These are phyloP conservation scores for Penicillium polonicum DNA, from an alignment of 2,329 filamentous ascomycete genomes.

Conservation along the genomic window DNA sequence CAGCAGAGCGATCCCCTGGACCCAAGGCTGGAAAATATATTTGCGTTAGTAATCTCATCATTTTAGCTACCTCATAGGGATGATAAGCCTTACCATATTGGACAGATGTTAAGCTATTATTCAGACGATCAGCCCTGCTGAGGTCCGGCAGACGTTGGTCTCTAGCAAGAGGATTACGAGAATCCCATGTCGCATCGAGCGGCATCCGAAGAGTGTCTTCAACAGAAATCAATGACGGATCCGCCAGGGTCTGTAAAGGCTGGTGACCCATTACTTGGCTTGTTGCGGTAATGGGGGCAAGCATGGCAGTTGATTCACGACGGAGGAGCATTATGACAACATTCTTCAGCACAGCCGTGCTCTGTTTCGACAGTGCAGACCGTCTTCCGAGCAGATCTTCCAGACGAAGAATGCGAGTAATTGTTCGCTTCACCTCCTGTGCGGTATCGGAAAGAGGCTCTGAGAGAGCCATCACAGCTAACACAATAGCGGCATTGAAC, in stretches of 20 bases:
- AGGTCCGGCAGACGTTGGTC: constrained; percentile 12
- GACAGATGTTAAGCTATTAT: constrained; percentile 26
- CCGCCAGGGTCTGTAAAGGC: neutral
- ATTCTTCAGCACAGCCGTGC: constrained; percentile 25
- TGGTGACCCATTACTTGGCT: neutral
- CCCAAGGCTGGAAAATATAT: constrained; percentile 5
- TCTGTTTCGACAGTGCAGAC: constrained; percentile 39
- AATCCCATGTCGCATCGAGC: constrained; percentile 15
- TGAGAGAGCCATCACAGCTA: constrained; percentile 45
- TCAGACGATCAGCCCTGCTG: constrained; percentile 18
- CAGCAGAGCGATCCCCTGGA: constrained; percentile 9
- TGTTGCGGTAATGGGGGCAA: constrained; percentile 19
- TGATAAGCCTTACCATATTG: constrained; percentile 19
- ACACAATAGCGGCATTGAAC: constrained; percentile 47
- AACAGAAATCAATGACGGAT: constrained; percentile 17
- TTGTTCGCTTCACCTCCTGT: constrained; percentile 45
- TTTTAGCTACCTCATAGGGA: neutral
- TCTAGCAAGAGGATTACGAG: constrained; percentile 1
- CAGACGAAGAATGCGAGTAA: constrained; percentile 45
- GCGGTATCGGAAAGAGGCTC: constrained; percentile 45
- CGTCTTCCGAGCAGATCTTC: constrained; percentile 39
- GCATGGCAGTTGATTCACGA: constrained; percentile 26
- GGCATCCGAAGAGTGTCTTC: constrained; percentile 27
- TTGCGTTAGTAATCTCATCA: neutral
- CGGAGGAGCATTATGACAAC: constrained; percentile 26